Conservation (phyloP, 306 rosid species). For the Herpetospermum pedunculosum region DNA sequence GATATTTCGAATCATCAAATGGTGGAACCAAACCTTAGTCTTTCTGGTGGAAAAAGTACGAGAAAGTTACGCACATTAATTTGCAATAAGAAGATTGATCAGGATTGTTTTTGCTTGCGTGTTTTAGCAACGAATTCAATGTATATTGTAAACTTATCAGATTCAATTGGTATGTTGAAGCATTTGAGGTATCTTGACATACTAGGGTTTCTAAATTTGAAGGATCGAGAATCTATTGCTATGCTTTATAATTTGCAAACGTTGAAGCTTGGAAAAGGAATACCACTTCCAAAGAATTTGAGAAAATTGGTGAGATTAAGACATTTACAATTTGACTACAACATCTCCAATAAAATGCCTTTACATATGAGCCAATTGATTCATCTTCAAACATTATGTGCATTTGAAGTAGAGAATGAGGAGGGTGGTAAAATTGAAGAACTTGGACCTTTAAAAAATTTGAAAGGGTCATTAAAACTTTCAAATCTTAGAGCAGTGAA, state of each 20-base stretch:
- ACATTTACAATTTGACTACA: neutral
- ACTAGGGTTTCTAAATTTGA: neutral
- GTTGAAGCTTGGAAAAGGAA: neutral
- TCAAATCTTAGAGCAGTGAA: neutral
- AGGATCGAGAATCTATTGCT: neutral
- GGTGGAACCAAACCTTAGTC: neutral
- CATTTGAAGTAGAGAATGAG: neutral
- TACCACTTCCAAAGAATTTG: neutral
- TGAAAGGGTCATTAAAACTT: neutral
- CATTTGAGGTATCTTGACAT: slow-evolving; percentile 6
- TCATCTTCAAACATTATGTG: neutral
- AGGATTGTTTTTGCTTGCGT: neutral
- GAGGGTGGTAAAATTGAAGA: too few relatives aligned
- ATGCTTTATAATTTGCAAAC: neutral
- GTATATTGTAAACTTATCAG: neutral
- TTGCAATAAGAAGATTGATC: neutral
- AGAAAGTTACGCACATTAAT: neutral
- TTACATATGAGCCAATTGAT: neutral
- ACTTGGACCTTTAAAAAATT: neutral
- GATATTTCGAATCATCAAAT: neutral
- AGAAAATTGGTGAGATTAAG: neutral
- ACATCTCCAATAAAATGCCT: neutral
- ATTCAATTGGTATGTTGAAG: neutral
- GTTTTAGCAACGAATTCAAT: neutral
- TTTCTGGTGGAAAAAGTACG: neutral